Evolutionary conservation across 2,329 filamentous ascomycete species (phyloP).

Genomic region (Pyrenophora tritici-repentis): DNA sequence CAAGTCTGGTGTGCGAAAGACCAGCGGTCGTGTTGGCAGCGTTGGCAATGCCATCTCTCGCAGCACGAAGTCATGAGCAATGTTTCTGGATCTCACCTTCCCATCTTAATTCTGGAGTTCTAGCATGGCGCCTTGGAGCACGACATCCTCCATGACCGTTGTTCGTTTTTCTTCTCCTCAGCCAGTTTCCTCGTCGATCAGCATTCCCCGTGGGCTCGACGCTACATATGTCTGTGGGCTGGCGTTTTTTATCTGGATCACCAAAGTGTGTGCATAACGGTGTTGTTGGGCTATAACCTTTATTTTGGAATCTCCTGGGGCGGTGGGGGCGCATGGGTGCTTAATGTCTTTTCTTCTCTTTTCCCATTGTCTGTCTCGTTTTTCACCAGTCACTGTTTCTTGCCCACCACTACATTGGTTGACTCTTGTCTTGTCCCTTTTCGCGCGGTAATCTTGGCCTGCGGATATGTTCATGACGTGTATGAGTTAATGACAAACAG

Average conservation of each 20-base stretch:
- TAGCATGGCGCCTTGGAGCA: conserved; percentile 12
- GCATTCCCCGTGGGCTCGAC: conserved; percentile 12
- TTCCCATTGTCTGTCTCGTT: conserved; percentile 3
- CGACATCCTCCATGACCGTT: conserved; percentile 6
- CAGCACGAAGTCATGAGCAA: conserved; percentile 33
- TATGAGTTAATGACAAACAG: conserved; percentile 29
- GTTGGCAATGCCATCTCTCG: conserved; percentile 44
- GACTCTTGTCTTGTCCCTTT: conserved; percentile 29
- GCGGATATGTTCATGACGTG: conserved; percentile 32
- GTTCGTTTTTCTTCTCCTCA: conserved; percentile 14
- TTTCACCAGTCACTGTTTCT: conserved; percentile 14
- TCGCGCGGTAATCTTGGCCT: conserved; percentile 22
- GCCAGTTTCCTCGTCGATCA: conserved; percentile 20
- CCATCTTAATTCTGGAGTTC: conserved; percentile 16
- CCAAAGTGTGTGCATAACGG: conserved; percentile 18
- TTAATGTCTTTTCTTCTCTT: conserved; percentile 13
- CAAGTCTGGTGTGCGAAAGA: conserved; percentile 57
- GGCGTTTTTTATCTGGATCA: conserved; percentile 30
- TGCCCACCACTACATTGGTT: conserved; percentile 9
- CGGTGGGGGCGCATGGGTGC: conserved; percentile 27
- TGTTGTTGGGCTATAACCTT: conserved; percentile 15
- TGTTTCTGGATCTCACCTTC: conserved; percentile 8
- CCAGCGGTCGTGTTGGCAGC: conserved; percentile 57
- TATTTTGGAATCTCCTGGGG: conserved; percentile 19
- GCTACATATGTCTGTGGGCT: conserved; percentile 26